Evolutionary conservation across 139 green algal genomes (phyloP), one percentile per base, ranked within the genome.

Genomic region (Trebouxia sp.): DNA sequence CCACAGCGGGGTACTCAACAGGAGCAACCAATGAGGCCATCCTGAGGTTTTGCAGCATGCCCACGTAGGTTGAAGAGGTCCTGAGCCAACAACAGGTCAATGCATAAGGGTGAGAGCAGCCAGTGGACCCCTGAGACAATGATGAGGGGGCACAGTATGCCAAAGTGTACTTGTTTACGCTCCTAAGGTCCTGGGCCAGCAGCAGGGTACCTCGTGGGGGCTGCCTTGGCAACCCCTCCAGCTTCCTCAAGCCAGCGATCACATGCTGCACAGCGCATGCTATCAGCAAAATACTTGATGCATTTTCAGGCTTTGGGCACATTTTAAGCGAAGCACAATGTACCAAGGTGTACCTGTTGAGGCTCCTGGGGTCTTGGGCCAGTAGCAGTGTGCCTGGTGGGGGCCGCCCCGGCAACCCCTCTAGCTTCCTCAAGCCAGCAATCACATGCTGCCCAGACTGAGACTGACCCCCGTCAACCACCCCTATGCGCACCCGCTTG

Each of bases 301-400:
- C n/a, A n/a, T n/a, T n/a, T n/a, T n/a, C n/a, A n/a, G n/a, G n/a
- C n/a, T n/a, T n/a, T n/a, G n/a, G n/a, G n/a, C n/a, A n/a, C n/a
- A n/a, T n/a, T n/a, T n/a, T n/a, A n/a, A n/a, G n/a, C n/a, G n/a
- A n/a, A n/a, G n/a, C n/a, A n/a, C n/a, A n/a, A n/a, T n/a, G n/a
- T n/a, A n/a, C n/a, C n/a, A n/a, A n/a, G n/a, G n/a, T 22, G 22
- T 3, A 80, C 80, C 56, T 82, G 70, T 80, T 80, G 4, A 76
- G 69, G 55, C 80, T 75, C 1, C 6, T 30, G 3, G 83, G 69
- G 66, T 86, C 83, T 22, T 77, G 67, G 22, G 78, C 70, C 67
- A 86, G 70, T 24, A 86, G 83, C 42, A 86, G 70, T 3, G 70
- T 66, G 20, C 83, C 83, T 6, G 82, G 53, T 9, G 50, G 37